Evolutionary conservation across 176 grass and related monocot genomes (phyloP), one percentile per base, ranked within the genome.

Genomic region (Oryza meridionalis): DNA sequence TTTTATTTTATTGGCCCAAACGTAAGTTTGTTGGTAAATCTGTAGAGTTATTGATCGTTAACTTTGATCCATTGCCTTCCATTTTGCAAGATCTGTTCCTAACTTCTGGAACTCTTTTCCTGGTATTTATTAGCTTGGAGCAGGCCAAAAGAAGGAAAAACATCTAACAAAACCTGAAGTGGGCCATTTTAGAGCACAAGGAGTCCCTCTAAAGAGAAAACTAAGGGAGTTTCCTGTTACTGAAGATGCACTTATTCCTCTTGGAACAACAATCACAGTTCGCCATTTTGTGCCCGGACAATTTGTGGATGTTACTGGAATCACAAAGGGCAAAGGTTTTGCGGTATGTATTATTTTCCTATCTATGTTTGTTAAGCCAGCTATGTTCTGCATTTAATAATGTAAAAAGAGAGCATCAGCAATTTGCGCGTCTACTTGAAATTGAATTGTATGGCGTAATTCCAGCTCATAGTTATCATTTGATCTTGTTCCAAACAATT

Each of bases 141-240:
- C 96, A 69, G 96, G 96, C 4, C 96, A 99, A 81, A 99, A 99
- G 90, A 99, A 99, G 81, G 96, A 99, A 85, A 99, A 99, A n/a
- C 96, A 99, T 88, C 89, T 99, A 65, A 92, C 87, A 59, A 99
- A 94, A 51, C 78, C 96, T 32, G 96, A 99, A 88, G 86, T 92
- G 37, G 91, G 96, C 12, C 96, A 99, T 70, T 99, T 96, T 44
- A 99, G 96, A 84, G 78, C 93, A 15, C 91, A 94, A 37, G 93
- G 88, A 53, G 90, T 99, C 49, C 91, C 93, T 38, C 62, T 99
- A 40, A 99, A 99, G 84, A 93, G 96, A 64, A 99, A 99, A 80
- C 84, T 99, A 70, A 99, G 68, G 74, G 96, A 99, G 45, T 96
- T 99, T 78, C 96, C 91, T 70, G 96, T 99, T 43, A 99, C 93